Conservation (phyloP, 345 rosid species). For the Viola odorata region DNA sequence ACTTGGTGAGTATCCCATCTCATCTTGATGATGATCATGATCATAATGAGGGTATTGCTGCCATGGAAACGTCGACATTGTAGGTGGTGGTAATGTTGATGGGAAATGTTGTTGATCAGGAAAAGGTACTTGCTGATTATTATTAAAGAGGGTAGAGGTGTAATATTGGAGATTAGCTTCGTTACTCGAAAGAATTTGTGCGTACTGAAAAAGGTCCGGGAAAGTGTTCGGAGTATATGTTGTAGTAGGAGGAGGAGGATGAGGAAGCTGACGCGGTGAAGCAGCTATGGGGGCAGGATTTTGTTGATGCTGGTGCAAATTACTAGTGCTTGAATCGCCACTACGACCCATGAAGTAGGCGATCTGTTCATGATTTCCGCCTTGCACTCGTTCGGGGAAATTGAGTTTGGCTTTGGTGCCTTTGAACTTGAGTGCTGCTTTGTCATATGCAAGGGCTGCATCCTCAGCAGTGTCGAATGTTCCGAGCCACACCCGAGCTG, state of each 20-base stretch:
- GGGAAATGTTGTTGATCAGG: constrained; percentile 25
- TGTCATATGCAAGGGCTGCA: constrained; percentile 48
- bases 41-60: constrained; percentile 4
- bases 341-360: constrained; percentile 11
- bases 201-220: constrained; percentile 69
- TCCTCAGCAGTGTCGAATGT: constrained; percentile 31
- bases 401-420: constrained; percentile 92
- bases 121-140: constrained; percentile 17
- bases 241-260: constrained; percentile 19
- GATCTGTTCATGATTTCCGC: constrained; percentile 21
- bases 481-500: constrained; percentile 29
- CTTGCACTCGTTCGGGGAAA: constrained; percentile 80
- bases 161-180: constrained; percentile 55
- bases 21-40: constrained; percentile 17
- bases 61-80: constrained; percentile 20
- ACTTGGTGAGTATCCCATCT: constrained; percentile 26
- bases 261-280: constrained; percentile 10
- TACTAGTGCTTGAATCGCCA: constrained; percentile 3
- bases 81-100: constrained; percentile 18
- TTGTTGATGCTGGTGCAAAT: constrained; percentile 2
- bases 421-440: constrained; percentile 85
- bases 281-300: constrained; percentile 9
- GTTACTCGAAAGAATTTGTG: constrained; percentile 62
- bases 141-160: constrained; percentile 48
- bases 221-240: constrained; percentile 30